phyloP scores from a whole-genome alignment of 768 basidiomycete species.

The Hericium coralloides region DNA sequence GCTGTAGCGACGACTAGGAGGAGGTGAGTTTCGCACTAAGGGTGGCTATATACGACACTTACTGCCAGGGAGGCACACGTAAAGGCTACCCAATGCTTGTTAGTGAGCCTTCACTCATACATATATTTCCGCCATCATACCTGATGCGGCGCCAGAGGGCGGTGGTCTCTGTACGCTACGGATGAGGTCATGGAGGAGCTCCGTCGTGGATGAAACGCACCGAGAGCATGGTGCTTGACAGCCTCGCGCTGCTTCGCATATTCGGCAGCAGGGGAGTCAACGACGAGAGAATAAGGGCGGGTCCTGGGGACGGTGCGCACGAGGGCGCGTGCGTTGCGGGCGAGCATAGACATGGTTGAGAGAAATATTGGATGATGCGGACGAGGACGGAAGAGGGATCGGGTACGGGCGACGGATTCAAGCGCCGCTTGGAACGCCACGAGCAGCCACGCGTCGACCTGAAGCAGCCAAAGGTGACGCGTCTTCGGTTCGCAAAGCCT shows the following conservation, averaged over 20 bases:
- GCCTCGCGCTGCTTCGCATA: conserved; percentile 48
- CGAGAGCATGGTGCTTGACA: conserved; percentile 55
- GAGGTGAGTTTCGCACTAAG: not conserved
- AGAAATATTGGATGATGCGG: not conserved
- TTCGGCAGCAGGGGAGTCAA: conserved; percentile 28
- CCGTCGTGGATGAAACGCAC: conserved; percentile 26
- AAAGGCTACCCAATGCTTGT: conserved; percentile 40
- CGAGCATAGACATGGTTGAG: conserved; percentile 27
- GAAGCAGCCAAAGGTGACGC: conserved; percentile 25
- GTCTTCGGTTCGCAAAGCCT: conserved; percentile 20
- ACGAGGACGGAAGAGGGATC: conserved; percentile 1
- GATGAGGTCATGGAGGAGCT: conserved; percentile 5
- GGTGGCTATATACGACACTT: conserved; percentile 21
- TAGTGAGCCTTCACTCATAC: not conserved
- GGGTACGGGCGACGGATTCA: conserved; percentile 3
- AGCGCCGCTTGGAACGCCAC: conserved; percentile 2
- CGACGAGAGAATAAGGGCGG: conserved; percentile 28
- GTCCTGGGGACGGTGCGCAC: conserved; percentile 32
- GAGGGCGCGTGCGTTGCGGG: conserved; percentile 38
- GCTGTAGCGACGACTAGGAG: conserved; percentile 18
- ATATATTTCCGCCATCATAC: conserved; percentile 28
- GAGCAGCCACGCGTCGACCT: conserved; percentile 2
- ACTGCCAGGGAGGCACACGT: conserved; percentile 71
- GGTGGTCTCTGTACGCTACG: conserved; percentile 46
- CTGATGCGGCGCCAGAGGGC: conserved; percentile 85